phyloP scores from a whole-genome alignment of 169 alveolate species.

The Amoebophrya sp. region DNA sequence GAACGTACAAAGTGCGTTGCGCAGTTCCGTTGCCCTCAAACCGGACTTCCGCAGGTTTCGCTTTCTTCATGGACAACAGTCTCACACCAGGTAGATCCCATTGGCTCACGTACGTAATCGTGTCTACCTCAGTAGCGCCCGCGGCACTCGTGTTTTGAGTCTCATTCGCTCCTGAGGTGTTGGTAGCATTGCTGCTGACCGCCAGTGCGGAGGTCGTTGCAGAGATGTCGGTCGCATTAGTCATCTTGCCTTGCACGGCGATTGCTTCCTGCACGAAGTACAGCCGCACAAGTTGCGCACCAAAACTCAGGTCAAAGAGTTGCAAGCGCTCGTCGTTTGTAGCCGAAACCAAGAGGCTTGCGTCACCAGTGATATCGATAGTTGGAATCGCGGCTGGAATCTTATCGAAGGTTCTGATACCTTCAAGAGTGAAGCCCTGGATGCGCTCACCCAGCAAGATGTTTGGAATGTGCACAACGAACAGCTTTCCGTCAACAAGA shows the following conservation, averaged over 20 bases:
- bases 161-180: not conserved
- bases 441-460: not conserved
- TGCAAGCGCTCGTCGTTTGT: not conserved
- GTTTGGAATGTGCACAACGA: not conserved
- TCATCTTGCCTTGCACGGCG: not conserved
- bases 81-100: not conserved
- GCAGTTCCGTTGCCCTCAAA: not conserved
- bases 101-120: not conserved
- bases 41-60: not conserved
- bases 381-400: not conserved
- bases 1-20: not conserved
- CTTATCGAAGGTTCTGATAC: not conserved
- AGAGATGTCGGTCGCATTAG: not conserved
- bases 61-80: not conserved
- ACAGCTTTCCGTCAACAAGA: not conserved
- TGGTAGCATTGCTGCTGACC: not conserved
- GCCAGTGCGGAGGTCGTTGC: not conserved
- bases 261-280: not conserved
- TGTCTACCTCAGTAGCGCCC: not conserved
- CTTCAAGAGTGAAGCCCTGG: not conserved
- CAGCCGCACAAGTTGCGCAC: not conserved
- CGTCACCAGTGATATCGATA: not conserved
- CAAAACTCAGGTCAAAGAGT: not conserved
- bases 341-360: not conserved
- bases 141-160: too few relatives aligned